Evolutionary conservation across 768 basidiomycete species (phyloP).

Genomic region (Lactarius psammicola): DNA sequence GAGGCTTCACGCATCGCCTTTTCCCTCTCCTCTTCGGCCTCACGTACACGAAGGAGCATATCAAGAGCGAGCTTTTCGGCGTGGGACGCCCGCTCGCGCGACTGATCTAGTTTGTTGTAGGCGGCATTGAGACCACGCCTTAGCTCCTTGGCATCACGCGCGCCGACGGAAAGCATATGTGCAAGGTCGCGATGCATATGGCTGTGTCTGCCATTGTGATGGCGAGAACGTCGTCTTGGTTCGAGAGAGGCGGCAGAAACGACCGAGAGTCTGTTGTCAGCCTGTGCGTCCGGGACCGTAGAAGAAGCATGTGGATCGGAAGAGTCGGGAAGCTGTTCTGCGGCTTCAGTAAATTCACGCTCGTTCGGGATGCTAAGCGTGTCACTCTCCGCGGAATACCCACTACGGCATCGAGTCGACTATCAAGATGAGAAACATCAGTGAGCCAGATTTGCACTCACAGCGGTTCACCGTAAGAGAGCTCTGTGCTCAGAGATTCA

Average conservation of each 20-base stretch:
- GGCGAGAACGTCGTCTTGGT: conserved; percentile 26
- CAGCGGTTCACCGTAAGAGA: conserved; percentile 13
- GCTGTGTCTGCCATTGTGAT: conserved; percentile 18
- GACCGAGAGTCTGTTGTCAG: conserved; percentile 21
- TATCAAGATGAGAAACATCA: conserved; percentile 18
- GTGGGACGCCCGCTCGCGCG: conserved; percentile 43
- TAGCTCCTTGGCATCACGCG: conserved; percentile 32
- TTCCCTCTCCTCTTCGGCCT: conserved; percentile 41
- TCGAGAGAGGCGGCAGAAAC: conserved; percentile 27
- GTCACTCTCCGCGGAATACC: conserved; percentile 1
- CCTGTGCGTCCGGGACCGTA: background rate
- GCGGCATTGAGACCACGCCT: conserved; percentile 33
- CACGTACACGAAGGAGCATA: conserved; percentile 43
- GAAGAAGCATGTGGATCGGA: background rate
- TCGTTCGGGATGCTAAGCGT: background rate
- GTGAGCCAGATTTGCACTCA: conserved; percentile 15
- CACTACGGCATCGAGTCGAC: conserved; percentile 9
- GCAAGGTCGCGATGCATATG: conserved; percentile 26
- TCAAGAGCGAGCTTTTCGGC: conserved; percentile 50
- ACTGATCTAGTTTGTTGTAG: conserved; percentile 39
- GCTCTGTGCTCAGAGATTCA: conserved; percentile 16
- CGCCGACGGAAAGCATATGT: conserved; percentile 26
- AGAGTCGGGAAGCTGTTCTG: background rate
- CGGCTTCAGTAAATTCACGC: conserved; percentile 1
- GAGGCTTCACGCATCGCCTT: conserved; percentile 41